Percentiles rank a stretch among this genome's conserved stretches.
Evolutionary conservation across 2,329 filamentous ascomycete genomes (phyloP).

Genomic region (Arthrobotrys sinensis): DNA sequence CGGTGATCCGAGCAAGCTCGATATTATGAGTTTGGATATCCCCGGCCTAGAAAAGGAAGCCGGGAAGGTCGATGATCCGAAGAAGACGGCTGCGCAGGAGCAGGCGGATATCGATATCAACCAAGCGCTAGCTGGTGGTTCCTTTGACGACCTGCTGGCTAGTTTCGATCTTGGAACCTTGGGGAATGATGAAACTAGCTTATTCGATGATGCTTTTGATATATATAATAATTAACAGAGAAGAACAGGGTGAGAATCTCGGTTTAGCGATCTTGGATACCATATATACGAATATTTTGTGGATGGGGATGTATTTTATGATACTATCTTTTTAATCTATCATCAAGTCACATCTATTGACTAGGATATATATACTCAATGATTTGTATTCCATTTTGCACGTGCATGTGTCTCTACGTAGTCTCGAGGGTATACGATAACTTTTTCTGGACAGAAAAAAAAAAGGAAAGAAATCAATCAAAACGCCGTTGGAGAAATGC

Average conservation of each 20-base stretch:
- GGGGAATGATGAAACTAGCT: conserved; percentile 45
- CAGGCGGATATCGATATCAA: conserved; percentile 39
- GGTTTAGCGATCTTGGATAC: no score
- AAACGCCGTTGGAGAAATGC: conserved; percentile 32
- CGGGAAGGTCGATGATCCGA: conserved; percentile 13
- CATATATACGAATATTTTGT: no score
- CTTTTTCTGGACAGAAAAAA: conserved; percentile 1
- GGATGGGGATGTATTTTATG: no score
- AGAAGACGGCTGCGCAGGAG: conserved; percentile 3
- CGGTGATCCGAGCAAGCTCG: conserved; percentile 33
- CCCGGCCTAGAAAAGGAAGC: conserved; percentile 32
- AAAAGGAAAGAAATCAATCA: conserved; percentile 24
- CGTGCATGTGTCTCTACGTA: conserved; percentile 17
- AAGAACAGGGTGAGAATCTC: no score
- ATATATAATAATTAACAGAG: conserved; percentile 47
- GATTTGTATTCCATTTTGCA: conserved; percentile 13
- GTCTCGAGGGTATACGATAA: conserved; percentile 31
- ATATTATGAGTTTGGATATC: conserved; percentile 52
- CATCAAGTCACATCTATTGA: no score
- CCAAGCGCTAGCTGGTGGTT: conserved; percentile 5
- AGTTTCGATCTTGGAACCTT: conserved; percentile 40
- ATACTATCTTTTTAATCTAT: no score
- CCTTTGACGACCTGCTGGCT: conserved; percentile 49
- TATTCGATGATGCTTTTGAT: conserved; percentile 54
- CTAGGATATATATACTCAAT: not conserved